Conservation (phyloP, 2,329 filamentous ascomycete species). For the Sarocladiaceae sp. region DNA sequence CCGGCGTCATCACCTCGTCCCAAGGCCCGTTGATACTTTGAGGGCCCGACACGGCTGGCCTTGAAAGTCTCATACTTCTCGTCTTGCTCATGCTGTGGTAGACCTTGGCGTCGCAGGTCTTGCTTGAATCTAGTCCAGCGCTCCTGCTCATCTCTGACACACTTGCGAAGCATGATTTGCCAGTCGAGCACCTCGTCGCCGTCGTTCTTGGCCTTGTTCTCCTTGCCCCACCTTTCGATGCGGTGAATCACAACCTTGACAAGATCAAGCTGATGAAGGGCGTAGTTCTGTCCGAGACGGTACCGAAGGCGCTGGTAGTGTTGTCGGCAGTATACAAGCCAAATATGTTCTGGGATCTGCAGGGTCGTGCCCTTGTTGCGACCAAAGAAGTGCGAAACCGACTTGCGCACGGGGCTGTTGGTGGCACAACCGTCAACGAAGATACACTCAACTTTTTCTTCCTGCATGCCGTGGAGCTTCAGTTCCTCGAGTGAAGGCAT, state of each 20-base stretch:
- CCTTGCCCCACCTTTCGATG: conserved; percentile 54
- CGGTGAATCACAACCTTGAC: conserved; percentile 56
- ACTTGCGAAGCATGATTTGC: conserved; percentile 8
- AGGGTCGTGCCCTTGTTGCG: conserved; percentile 75
- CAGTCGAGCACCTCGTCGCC: conserved; percentile 5
- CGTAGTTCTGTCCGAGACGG: conserved; percentile 55
- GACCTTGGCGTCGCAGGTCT: conserved; percentile 6
- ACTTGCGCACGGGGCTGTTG: conserved; percentile 58
- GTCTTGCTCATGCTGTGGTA: conserved; percentile 3
- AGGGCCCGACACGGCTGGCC: conserved; percentile 3
- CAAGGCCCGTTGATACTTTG: background rate
- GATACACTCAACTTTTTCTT: conserved; percentile 39
- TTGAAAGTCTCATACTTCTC: conserved; percentile 3
- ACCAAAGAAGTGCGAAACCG: conserved; percentile 75
- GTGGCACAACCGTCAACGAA: conserved; percentile 53
- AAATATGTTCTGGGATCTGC: conserved; percentile 60
- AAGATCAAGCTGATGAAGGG: conserved; percentile 56
- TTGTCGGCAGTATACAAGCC: conserved; percentile 74
- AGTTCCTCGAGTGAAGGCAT: conserved; percentile 7
- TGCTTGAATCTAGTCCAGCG: conserved; percentile 7
- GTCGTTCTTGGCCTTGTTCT: conserved; percentile 8
- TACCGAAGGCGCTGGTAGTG: conserved; percentile 75
- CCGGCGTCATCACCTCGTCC: background rate
- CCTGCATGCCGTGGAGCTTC: conserved; percentile 6
- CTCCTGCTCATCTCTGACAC: conserved; percentile 8